Base-by-base conservation (phyloP, 2,329 filamentous ascomycete genomes). In the Aspergillus sp. region DNA sequence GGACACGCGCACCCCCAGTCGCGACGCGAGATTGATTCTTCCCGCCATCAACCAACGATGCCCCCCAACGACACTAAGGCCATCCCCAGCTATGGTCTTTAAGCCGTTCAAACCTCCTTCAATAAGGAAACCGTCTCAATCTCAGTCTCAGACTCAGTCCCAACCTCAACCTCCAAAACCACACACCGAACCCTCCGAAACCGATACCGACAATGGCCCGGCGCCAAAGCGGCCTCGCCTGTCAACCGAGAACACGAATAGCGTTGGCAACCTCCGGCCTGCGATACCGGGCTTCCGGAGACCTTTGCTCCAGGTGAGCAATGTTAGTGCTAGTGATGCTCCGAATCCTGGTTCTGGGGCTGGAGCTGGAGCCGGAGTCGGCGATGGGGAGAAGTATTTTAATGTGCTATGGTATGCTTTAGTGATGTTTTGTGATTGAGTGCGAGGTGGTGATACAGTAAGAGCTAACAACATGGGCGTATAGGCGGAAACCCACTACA, bases 401-500 rank as follows among this genome's bases (percentile, higher is more conserved):
- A 80, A 77, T 68, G 79, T 76, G 44, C 70, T 81, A 34, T 81
- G 79, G 78, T 80, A 51, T 34, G 24, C 4, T 15, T 4, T n/a
- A 12, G 11, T 15, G 4, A 13, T 20, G 20, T 20, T 20, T 1
- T 20, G 20, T 20, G 20, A 20, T 20, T 20, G 20, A 20, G 20
- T 20, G 20, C 20, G 4, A 20, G 20, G 20, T 4, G 20, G 3
- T 20, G 20, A 20, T 20, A 4, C 20, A 20, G 7, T 6, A 4
- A 39, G 24, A 11, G 37, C 44, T 46, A 46, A 46, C 4, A 33
- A 6, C 11, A 20, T 24, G 24, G 27, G 47, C 11, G 6, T 22
- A 60, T 52, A 85, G 84, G 87, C 84, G 88, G 19, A 89, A 89
- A 70, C 83, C 82, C 51, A 89, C 86, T 0, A 82, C 77, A 5